Conservation (phyloP, 768 basidiomycete species). For the Cystobasidium ongulense region DNA sequence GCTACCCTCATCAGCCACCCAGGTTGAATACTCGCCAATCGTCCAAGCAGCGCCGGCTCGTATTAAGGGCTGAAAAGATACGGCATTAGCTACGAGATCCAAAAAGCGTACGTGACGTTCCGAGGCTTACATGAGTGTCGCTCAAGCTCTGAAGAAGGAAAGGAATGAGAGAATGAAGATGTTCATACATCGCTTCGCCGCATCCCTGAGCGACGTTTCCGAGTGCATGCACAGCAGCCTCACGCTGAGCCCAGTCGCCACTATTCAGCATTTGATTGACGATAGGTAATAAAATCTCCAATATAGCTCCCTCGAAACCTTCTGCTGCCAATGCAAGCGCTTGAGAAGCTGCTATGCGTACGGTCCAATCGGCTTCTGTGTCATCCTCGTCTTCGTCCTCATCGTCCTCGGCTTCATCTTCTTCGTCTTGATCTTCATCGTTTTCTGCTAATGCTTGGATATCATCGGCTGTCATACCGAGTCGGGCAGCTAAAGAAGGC, state of each 20-base stretch:
- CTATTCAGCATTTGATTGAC: slow-evolving; percentile 91
- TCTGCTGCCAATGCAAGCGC: slow-evolving; percentile 94
- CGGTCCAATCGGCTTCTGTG: slow-evolving; percentile 96
- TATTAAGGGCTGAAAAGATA: slow-evolving; percentile 72
- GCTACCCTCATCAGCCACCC: slow-evolving; percentile 73
- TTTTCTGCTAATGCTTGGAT: slow-evolving; percentile 42
- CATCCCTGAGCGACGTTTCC: slow-evolving; percentile 99
- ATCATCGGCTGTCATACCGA: slow-evolving; percentile 20
- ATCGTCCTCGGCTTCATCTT: slow-evolving; percentile 77
- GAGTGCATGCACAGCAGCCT: slow-evolving; percentile 91
- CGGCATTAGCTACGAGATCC: too few relatives aligned
- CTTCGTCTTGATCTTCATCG: slow-evolving; percentile 57
- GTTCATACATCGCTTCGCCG: slow-evolving; percentile 88
- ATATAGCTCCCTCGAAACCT: slow-evolving; percentile 75
- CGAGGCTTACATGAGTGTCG: slow-evolving; percentile 78
- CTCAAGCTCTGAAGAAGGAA: slow-evolving; percentile 82
- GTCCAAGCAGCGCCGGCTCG: slow-evolving; percentile 99
- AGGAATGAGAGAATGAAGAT: slow-evolving; percentile 82
- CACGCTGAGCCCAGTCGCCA: slow-evolving; percentile 81
- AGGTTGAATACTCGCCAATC: slow-evolving; percentile 93
- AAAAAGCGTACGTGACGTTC: too few relatives aligned
- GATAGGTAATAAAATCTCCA: slow-evolving; percentile 77
- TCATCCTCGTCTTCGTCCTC: slow-evolving; percentile 91
- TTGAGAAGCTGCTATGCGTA: slow-evolving; percentile 93
- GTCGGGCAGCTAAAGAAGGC: slow-evolving; percentile 19